Conservation (phyloP, 257 asterid species). For the Solanum paucissectum region DNA sequence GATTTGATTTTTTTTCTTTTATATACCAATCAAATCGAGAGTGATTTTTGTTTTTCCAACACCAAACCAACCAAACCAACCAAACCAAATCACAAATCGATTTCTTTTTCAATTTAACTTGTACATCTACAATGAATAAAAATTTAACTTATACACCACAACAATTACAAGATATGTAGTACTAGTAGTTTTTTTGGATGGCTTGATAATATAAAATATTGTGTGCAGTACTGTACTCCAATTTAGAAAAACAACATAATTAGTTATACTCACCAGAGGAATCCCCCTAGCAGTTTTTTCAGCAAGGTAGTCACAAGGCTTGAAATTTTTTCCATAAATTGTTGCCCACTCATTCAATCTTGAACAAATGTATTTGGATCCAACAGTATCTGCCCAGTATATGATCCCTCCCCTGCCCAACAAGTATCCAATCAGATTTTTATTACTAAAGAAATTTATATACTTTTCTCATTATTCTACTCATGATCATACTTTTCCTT, state of each 20-base stretch:
- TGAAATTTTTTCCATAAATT: conserved; percentile 63
- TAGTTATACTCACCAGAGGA: conserved; percentile 53
- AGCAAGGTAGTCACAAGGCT: conserved; percentile 74
- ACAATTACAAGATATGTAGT: not conserved
- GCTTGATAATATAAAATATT: not conserved
- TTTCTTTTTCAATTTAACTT: no score
- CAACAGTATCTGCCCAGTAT: conserved; percentile 90
- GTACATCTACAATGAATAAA: no score
- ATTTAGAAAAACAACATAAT: not conserved
- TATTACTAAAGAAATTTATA: not conserved
- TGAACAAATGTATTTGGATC: conserved; percentile 76
- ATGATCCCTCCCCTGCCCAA: conserved; percentile 74
- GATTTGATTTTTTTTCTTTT: no score
- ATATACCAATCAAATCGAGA: no score
- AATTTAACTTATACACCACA: not conserved
- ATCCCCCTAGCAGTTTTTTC: conserved; percentile 78
- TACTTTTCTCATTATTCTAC: not conserved
- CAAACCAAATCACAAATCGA: no score
- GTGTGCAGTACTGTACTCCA: not conserved
- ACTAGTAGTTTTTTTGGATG: not conserved
- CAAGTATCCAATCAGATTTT: not conserved
- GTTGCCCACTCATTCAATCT: conserved; percentile 75
- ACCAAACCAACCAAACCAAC: no score
- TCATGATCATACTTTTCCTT: not conserved
- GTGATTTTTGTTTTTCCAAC: not conserved